Conservation (phyloP, 192 early-diverging fungal species). For the Coemansia sp. region DNA sequence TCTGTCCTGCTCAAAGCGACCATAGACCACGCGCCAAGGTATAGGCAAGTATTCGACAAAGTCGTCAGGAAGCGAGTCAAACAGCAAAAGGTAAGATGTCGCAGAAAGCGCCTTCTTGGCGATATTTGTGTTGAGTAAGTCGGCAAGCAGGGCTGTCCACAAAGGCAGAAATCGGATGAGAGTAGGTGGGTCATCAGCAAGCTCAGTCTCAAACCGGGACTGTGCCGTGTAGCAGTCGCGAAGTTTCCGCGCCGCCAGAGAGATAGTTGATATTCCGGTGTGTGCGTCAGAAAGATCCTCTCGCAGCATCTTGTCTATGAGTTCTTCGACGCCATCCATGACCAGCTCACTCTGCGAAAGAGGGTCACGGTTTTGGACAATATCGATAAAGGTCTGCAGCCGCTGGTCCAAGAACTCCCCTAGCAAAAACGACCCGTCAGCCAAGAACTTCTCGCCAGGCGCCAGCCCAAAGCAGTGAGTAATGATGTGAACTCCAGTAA, state of each 20-base stretch:
- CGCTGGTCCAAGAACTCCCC: conserved; percentile 25
- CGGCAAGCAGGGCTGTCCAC: conserved; percentile 27
- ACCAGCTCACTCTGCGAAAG: conserved; percentile 35
- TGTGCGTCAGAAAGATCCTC: conserved; percentile 26
- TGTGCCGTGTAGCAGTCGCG: background rate
- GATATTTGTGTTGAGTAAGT: conserved; percentile 34
- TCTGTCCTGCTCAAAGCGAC: conserved; percentile 19
- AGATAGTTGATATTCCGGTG: conserved; percentile 16
- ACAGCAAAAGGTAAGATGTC: conserved; percentile 39
- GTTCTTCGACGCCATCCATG: conserved; percentile 25
- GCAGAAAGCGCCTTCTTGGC: conserved; percentile 31
- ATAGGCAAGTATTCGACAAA: conserved; percentile 15
- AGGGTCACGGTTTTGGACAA: conserved; percentile 25
- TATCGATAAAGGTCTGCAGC: conserved; percentile 18
- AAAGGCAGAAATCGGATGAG: conserved; percentile 27
- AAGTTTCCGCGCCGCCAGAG: conserved; percentile 20
- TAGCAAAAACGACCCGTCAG: conserved; percentile 19
- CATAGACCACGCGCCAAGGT: conserved; percentile 14
- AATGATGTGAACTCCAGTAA: conserved; percentile 40
- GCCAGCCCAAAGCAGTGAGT: conserved; percentile 37
- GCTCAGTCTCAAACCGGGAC: conserved; percentile 1
- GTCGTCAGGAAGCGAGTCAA: conserved; percentile 25
- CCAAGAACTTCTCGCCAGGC: conserved; percentile 14
- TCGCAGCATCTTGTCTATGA: conserved; percentile 40
- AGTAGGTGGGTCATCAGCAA: conserved; percentile 7